Base-by-base conservation (phyloP, 2,329 filamentous ascomycete species). In the Colletotrichum gigasporum region DNA sequence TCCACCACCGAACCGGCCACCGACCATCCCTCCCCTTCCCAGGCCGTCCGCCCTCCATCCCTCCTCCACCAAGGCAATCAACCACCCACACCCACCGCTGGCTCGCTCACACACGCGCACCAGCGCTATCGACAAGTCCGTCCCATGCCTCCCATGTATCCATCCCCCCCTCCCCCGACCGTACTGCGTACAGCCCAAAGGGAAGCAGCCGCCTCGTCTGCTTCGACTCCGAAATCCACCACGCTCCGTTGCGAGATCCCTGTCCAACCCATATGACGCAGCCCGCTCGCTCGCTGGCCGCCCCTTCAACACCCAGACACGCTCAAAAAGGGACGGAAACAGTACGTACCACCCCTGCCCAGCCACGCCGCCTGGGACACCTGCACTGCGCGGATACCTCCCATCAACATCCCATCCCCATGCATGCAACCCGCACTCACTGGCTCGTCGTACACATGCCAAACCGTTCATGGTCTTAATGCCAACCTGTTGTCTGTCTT, bases 361-460 rank as follows among this genome's bases (percentile, higher is more conserved):
- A 58, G 52, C 63, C 63, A 63, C 52, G 45, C 61, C 58, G 44
- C 62, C 57, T 65, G 50, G 56, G 26, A 55, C 57, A 44, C 50
- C 61, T 65, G 47, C 58, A 37, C 58, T 12, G 22, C 42, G 55
- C 54, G 50, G 60, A 54, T 64, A 60, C 54, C 60, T 64, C 61
- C 48, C 64, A 47, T 65, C 47, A 62, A 67, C 54, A 54, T 58
- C 62, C 62, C 65, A 66, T 65, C 63, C 69, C 68, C 65, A 70
- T 74, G 73, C 63, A 70, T 72, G 71, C 72, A 75, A 72, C 74
- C 73, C 73, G 71, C 74, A 73, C 71, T 73, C 56, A 63, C 67
- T 59, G 67, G 68, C 69, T 58, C 69, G 69, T 71, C 56, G 66
- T 37, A 39, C 62, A 60, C 67, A 68, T 66, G 67, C 69, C 68